Base-by-base conservation (phyloP, 2,329 filamentous ascomycete genomes). In the Aspergillus intermedius region DNA sequence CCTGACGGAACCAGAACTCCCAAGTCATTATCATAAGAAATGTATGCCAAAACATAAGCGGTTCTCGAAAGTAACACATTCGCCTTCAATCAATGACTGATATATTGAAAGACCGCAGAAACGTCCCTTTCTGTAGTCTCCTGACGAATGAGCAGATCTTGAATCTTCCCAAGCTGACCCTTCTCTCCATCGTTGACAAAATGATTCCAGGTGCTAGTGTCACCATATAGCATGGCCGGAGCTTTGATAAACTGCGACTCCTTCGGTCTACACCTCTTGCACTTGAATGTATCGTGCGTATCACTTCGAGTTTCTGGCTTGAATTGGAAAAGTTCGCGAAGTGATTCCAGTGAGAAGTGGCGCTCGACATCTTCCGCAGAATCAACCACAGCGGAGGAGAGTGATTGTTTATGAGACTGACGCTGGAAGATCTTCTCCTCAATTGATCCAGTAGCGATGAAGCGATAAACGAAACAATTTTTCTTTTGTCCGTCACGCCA, bases 401-500 rank as follows among this genome's bases (percentile, higher is more conserved):
- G 76, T 6, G 89, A 94, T 70, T 98, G 93, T 71, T 98, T 98
- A 76, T 98, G 94, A 1, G 88, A 95, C 65, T 98, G 93, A 8
- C 94, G 86, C 69, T 98, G 93, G 74, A 98, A 98, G 58, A 98
- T 96, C 74, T 98, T 98, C 70, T 98, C 93, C 65, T 98, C 93
- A 53, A 98, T 98, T 0, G 91, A 96, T 3, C 93, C 93, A 0
- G 94, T 97, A 0, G 91, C 88, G 60, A 98, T 98, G 73, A 98
- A 98, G n/a, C 93, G 87, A 69, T 98, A 98, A 13, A 98, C 93
- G 61, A 98, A 98, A 64, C 93, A 98, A 63, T 98, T 93, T 66
- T 98, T 98, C 78, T 94, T 97, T 70, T 98, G 93, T 0, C 93
- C 93, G 61, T 98, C 93, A 77, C 93, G 88, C 93, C 93, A 98